Conservation (phyloP, 1,139 yeast species). For the Zygoascus sp. region DNA sequence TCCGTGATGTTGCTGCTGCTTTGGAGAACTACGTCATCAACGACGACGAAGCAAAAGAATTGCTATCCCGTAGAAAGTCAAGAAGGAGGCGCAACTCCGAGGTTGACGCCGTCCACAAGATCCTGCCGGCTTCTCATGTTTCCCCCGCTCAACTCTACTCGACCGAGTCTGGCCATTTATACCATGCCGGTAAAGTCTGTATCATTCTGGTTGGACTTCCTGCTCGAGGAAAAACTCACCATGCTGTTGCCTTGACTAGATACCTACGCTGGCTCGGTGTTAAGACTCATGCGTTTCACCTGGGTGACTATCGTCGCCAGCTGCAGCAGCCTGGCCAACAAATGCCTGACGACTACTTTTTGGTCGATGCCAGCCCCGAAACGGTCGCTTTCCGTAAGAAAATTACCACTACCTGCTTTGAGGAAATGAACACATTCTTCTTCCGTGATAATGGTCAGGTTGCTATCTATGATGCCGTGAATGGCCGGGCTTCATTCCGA, state of each 20-base stretch:
- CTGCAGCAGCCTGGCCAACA: slow-evolving; percentile 40
- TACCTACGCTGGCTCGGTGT: slow-evolving; percentile 93
- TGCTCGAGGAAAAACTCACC: slow-evolving; percentile 92
- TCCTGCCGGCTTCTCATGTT: slow-evolving; percentile 36
- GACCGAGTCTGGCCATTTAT: slow-evolving; percentile 83
- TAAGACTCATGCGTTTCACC: slow-evolving; percentile 83
- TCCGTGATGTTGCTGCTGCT: background rate
- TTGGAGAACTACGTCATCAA: slow-evolving; percentile 1
- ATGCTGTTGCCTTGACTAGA: slow-evolving; percentile 85
- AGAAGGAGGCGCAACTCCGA: slow-evolving; percentile 24
- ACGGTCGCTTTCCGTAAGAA: slow-evolving; percentile 54
- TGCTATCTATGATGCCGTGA: slow-evolving; percentile 94
- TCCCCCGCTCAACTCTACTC: slow-evolving; percentile 80
- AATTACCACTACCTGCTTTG: slow-evolving; percentile 60
- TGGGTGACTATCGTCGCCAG: slow-evolving; percentile 84
- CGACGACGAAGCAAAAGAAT: slow-evolving; percentile 1
- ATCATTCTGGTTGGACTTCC: slow-evolving; percentile 91
- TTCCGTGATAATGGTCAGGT: slow-evolving; percentile 79
- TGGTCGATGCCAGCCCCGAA: slow-evolving; percentile 55
- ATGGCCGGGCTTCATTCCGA: slow-evolving; percentile 71
- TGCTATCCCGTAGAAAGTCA: background rate
- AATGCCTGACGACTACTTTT: slow-evolving; percentile 68
- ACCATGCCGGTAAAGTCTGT: slow-evolving; percentile 93
- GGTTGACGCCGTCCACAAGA: slow-evolving; percentile 33
- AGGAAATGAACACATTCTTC: slow-evolving; percentile 69